These are phyloP conservation scores for Arabidopsis lyrata DNA, from an alignment of 441 rosid species.

Conservation along the genomic window DNA sequence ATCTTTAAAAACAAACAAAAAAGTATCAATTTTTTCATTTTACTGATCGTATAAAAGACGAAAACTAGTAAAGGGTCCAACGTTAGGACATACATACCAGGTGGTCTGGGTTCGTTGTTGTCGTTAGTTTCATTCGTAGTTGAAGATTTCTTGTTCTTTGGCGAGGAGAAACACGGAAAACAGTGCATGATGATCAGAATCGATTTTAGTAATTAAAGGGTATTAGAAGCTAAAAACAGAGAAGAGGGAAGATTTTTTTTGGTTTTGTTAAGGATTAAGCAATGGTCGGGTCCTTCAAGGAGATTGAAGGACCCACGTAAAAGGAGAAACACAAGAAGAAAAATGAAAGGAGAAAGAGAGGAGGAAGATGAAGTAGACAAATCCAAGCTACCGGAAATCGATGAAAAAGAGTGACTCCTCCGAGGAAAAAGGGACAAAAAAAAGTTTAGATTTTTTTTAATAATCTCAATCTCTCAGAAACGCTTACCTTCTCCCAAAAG, in stretches of 20 bases:
- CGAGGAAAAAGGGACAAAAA: slow-evolving; percentile 19
- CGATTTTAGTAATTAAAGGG: not conserved
- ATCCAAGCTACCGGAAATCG: slow-evolving; percentile 35
- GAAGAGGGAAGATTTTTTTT: not conserved
- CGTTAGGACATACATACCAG: slow-evolving; percentile 42
- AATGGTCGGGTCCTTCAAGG: slow-evolving; percentile 46
- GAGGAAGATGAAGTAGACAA: slow-evolving; percentile 28
- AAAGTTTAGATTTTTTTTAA: not conserved
- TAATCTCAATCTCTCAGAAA: not conserved
- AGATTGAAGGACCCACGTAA: slow-evolving; percentile 50
- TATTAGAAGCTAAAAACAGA: not conserved
- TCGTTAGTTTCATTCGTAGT: slow-evolving; percentile 40
- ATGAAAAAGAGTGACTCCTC: slow-evolving; percentile 29
- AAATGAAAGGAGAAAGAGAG: slow-evolving; percentile 22
- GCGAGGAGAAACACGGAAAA: slow-evolving; percentile 71
- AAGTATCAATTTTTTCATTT: not conserved
- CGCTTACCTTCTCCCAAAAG: slow-evolving; percentile 19
- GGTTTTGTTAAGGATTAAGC: slow-evolving; percentile 10
- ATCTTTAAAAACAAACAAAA: not conserved
- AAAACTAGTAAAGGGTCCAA: not conserved
- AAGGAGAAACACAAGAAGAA: slow-evolving; percentile 25
- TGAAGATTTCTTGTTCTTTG: slow-evolving; percentile 54
- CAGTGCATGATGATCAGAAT: slow-evolving; percentile 60
- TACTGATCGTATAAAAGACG: not conserved
- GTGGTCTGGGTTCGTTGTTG: slow-evolving; percentile 21